Percentiles rank a stretch among this genome's conserved stretches.
Evolutionary conservation across 1,284 basidiomycete genomes (phyloP).

Genomic region (Ustilago tritici): DNA sequence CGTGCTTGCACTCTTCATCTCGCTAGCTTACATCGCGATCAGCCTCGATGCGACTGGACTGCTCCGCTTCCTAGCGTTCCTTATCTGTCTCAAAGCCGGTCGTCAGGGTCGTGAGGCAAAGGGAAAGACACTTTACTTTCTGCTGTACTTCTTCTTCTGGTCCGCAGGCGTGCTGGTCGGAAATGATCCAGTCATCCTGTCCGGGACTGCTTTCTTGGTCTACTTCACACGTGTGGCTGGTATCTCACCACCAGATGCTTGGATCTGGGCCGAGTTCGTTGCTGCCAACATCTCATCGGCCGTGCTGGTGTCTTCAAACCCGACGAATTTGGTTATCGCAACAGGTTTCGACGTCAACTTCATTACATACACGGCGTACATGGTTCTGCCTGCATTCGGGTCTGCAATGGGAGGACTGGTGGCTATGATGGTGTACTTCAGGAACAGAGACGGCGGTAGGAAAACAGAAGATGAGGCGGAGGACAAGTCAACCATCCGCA

Average conservation of each 20-base stretch:
- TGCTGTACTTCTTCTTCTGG: constrained; percentile 85
- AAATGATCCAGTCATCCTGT: constrained; percentile 75
- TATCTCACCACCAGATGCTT: constrained; percentile 75
- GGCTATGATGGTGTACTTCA: constrained; percentile 58
- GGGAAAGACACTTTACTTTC: constrained; percentile 77
- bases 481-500: constrained; percentile 27
- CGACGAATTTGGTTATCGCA: constrained; percentile 71
- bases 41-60: constrained; percentile 91
- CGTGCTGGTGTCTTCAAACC: constrained; percentile 70
- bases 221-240: constrained; percentile 83
- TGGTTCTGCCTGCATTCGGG: constrained; percentile 63
- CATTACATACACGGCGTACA: constrained; percentile 65
- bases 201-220: constrained; percentile 84
- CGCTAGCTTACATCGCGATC: constrained; percentile 92
- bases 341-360: constrained; percentile 64
- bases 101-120: constrained; percentile 46
- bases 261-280: constrained; percentile 79
- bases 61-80: constrained; percentile 80
- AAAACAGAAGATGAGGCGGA: constrained; percentile 10
- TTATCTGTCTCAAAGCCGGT: constrained; percentile 55
- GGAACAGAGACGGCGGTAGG: constrained; percentile 32
- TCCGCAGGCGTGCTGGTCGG: constrained; percentile 83
- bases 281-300: constrained; percentile 80
- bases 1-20: constrained; percentile 91
- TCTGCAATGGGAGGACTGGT: constrained; percentile 52